These are phyloP conservation scores for Phaffomyces antillensis DNA, from an alignment of 805 yeast species.

Conservation along the genomic window DNA sequence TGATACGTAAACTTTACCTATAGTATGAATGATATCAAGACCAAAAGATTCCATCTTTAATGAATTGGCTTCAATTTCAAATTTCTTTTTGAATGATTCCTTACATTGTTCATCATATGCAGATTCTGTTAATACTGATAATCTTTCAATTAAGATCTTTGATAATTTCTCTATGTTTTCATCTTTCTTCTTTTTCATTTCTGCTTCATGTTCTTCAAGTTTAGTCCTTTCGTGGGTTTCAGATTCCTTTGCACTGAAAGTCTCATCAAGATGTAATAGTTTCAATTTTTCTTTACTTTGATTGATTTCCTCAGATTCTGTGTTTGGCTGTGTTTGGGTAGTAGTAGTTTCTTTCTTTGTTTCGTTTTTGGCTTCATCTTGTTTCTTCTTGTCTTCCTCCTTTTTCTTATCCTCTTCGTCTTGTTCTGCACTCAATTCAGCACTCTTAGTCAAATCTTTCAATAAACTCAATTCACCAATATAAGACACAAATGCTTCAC, in stretches of 20 bases:
- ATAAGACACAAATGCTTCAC: constrained; percentile 79
- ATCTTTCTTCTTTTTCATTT: constrained; percentile 57
- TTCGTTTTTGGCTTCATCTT: constrained; percentile 4
- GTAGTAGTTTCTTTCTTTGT: neutral
- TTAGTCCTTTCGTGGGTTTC: constrained; percentile 36
- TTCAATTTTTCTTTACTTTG: constrained; percentile 6
- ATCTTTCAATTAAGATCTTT: constrained; percentile 45
- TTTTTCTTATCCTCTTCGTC: constrained; percentile 39
- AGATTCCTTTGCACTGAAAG: constrained; percentile 7
- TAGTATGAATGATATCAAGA: constrained; percentile 68
- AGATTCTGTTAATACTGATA: constrained; percentile 57
- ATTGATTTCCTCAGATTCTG: neutral
- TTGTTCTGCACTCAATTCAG: constrained; percentile 42
- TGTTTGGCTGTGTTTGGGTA: neutral
- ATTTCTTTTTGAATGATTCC: constrained; percentile 52
- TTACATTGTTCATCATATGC: constrained; percentile 55
- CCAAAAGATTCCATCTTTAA: constrained; percentile 81
- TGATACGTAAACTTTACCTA: constrained; percentile 61
- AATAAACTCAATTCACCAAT: constrained; percentile 84
- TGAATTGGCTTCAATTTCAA: constrained; percentile 76
- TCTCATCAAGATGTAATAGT: constrained; percentile 2
- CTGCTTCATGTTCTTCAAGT: constrained; percentile 65
- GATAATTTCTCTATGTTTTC: constrained; percentile 59
- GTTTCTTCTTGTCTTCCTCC: constrained; percentile 17
- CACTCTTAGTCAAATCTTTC: constrained; percentile 62